Evolutionary conservation across 2,329 filamentous ascomycete species (phyloP), one percentile per base, ranked within the genome.

Genomic region (Talaromyces sp.): DNA sequence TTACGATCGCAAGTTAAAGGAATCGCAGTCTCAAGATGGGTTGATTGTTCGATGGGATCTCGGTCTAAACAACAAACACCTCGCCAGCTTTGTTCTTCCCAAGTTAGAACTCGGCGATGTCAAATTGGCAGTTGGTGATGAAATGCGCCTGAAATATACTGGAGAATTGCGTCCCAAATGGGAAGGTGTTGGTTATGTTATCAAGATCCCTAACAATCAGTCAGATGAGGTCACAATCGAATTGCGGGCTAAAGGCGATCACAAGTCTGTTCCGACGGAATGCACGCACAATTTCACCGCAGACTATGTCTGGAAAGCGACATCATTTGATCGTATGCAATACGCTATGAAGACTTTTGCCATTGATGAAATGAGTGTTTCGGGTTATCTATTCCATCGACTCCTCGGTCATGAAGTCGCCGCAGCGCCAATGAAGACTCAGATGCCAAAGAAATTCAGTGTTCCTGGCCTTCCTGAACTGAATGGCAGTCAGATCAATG

Each of bases 281-380:
- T 95, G 94, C 78, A 97, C 94, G 0, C 92, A 96, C 79, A 97
- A 97, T 78, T 99, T 99, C 79, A 97, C 93, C 16, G 95, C 94
- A 69, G 95, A 99, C 77, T 99, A 99, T 74, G 95, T 99, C 64
- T 99, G 95, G 95, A 99, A 99, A 77, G 95, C 96, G 14, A 99
- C 96, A 0, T 98, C 94, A 0, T 99, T 99, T 76, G 95, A 99
- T 74, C 93, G 95, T 68, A 99, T 99, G 95, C 95, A 99, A 78
- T 88, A 93, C 70, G 96, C 95, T 63, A 98, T 99, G 94, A 98
- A 97, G 84, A 98, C 92, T 0, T 99, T 99, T 75, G 95, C 95
- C 6, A 88, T 98, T 52, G 94, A 99, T 71, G 95, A 99, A 78
- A 91, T 96, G 90, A 97, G 93, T 74, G 94, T 99, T 50, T 98